phyloP scores from a whole-genome alignment of 2,329 filamentous ascomycete genomes.

The Neodidymelliopsis sp. region DNA sequence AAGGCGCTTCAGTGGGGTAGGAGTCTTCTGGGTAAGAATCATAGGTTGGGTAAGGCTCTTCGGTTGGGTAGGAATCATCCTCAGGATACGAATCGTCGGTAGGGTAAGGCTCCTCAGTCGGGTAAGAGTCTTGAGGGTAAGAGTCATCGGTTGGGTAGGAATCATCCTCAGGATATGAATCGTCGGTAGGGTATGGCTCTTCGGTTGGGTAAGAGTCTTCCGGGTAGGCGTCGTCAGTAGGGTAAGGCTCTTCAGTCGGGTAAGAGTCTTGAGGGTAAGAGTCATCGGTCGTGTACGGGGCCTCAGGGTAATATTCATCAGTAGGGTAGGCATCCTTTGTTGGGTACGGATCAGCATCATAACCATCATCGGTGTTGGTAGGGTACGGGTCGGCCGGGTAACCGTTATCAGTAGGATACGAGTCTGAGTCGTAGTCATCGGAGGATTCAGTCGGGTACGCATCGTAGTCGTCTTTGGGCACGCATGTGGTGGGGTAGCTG shows the following conservation, averaged over 20 bases:
- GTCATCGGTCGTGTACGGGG: slow-evolving; percentile 1
- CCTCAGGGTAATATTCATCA: no score
- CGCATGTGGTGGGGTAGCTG: slow-evolving; percentile 15
- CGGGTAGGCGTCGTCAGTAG: not conserved
- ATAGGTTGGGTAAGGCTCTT: not conserved
- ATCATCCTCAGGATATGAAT: not conserved
- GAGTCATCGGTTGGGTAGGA: not conserved
- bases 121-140: not conserved
- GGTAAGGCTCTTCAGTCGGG: not conserved
- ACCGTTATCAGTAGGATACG: no score
- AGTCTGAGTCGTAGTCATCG: no score
- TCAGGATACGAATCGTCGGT: not conserved
- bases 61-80: not conserved
- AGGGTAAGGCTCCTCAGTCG: not conserved
- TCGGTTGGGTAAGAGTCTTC: not conserved
- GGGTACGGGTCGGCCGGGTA: slow-evolving; percentile 7
- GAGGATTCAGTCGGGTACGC: not conserved
- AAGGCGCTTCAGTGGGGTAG: not conserved
- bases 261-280: not conserved
- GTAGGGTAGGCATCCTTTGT: not conserved
- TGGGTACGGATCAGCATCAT: slow-evolving; percentile 1
- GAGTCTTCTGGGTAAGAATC: not conserved
- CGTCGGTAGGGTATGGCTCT: not conserved
- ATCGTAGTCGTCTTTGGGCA: slow-evolving; percentile 1
- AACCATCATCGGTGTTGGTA: not conserved